Evolutionary conservation across 257 asterid species (phyloP), one percentile per base, ranked within the genome.

Genomic region (Gynochthodes officinalis): DNA sequence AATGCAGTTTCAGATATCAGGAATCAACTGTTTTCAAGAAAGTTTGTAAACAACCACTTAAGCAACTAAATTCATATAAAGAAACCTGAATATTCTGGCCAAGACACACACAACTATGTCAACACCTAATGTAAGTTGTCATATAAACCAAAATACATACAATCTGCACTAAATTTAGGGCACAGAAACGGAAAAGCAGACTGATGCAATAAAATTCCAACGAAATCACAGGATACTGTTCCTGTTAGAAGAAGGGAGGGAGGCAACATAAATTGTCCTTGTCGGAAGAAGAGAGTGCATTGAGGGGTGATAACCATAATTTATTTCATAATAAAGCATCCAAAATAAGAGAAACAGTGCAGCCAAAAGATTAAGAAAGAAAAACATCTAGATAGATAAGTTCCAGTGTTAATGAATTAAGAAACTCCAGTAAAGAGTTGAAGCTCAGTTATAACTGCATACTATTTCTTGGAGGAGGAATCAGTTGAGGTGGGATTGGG

Each of bases 381-480:
- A 1, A 21, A n/a, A 23, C 25, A 52, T 52, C 27, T 2, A 58
- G 7, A 58, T 12, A 21, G 18, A 32, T 0, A 18, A 32, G 32
- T 19, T 32, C 37, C 9, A 15, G 9, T 6, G 19, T 1, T 16
- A 4, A 19, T 15, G 7, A 37, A 50, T 23, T 11, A 15, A 35
- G 27, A 7, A 39, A 13, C 43, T 32, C 39, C 0, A 21, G 12
- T 15, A 48, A 49, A 2, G 27, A 27, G 4, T 2, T 21, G 27
- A 30, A 37, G 46, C 19, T n/a, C 14, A 39, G 0, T 32, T 39
- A 8, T 30, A 18, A 61, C 25, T 40, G 66, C 70, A 39, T 40
- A 55, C 76, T 59, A 78, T 74, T 78, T 78, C 58, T 71, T 70
- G 71, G 88, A 67, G 44, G 83, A 72, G 40, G 81, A 69, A 23